phyloP scores from a whole-genome alignment of 1,139 yeast species.

The Blastobotrys arbuscula region DNA sequence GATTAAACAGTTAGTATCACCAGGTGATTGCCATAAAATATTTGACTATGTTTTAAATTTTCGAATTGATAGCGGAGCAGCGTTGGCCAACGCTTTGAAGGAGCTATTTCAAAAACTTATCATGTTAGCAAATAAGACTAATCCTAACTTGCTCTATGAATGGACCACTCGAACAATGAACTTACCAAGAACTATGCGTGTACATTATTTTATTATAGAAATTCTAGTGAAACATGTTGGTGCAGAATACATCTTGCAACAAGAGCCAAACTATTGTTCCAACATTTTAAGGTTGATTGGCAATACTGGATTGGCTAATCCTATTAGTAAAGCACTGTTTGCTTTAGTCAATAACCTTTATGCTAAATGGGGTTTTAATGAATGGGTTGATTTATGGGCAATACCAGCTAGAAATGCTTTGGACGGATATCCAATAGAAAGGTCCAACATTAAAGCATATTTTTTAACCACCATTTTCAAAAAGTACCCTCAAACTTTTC shows the following conservation, averaged over 20 bases:
- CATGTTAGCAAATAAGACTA: conserved; percentile 30
- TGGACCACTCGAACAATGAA: conserved; percentile 45
- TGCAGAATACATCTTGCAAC: conserved; percentile 38
- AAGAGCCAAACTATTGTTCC: conserved; percentile 42
- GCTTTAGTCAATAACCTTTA: conserved; percentile 34
- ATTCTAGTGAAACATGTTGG: conserved; percentile 45
- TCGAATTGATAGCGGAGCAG: conserved; percentile 67
- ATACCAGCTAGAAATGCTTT: conserved; percentile 38
- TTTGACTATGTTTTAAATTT: conserved; percentile 58
- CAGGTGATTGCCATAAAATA: conserved; percentile 35
- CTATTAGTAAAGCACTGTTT: conserved; percentile 58
- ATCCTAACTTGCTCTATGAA: conserved; percentile 29
- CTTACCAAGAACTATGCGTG: conserved; percentile 49
- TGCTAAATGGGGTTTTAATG: conserved; percentile 20
- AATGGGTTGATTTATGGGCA: conserved; percentile 56
- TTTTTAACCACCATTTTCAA: conserved; percentile 59
- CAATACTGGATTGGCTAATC: conserved; percentile 59
- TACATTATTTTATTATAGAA: conserved; percentile 55
- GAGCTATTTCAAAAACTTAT: conserved; percentile 54
- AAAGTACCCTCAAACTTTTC: conserved; percentile 42
- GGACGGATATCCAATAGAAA: too few species aligned
- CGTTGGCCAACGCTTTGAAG: conserved; percentile 61
- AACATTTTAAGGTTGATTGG: conserved; percentile 47
- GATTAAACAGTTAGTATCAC: conserved; percentile 20
- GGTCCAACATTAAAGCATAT: conserved; percentile 55